Conservation (phyloP, 1,139 yeast species). For the Candida sanyaensis region DNA sequence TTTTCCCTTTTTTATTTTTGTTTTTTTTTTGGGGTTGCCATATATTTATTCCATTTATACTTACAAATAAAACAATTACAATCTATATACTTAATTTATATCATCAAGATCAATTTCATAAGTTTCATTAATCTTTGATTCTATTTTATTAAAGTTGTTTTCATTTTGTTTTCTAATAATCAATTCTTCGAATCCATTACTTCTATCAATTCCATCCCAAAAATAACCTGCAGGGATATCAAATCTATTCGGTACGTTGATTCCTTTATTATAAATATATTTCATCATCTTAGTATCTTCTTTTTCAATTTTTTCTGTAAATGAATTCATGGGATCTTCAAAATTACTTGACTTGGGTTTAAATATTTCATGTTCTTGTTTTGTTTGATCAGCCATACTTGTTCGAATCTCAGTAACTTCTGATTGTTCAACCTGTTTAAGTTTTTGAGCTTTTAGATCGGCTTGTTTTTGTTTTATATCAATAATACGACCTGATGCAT, state of each 20-base stretch:
- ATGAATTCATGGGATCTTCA: conserved; percentile 72
- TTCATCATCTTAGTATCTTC: conserved; percentile 30
- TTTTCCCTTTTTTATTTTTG: too few species aligned
- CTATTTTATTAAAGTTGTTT: conserved; percentile 22
- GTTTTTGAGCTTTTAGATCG: conserved; percentile 39
- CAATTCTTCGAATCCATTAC: conserved; percentile 82
- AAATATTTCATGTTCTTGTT: conserved; percentile 36
- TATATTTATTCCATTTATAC: too few species aligned
- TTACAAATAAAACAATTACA: neutral
- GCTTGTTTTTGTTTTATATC: conserved; percentile 30
- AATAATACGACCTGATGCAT: conserved; percentile 37
- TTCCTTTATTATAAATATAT: conserved; percentile 45
- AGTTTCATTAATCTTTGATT: conserved; percentile 20
- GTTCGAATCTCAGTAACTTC: conserved; percentile 11
- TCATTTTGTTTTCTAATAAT: conserved; percentile 61
- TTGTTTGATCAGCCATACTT: conserved; percentile 12
- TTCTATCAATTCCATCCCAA: conserved; percentile 94
- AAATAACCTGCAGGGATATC: conserved; percentile 74
- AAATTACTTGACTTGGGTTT: conserved; percentile 32
- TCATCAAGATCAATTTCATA: conserved; percentile 29
- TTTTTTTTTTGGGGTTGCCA: too few species aligned
- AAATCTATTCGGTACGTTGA: conserved; percentile 70
- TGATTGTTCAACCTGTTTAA: conserved; percentile 23
- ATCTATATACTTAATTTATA: neutral
- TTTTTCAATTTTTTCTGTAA: conserved; percentile 33